A percentile compares a stretch with the other conserved stretches of the same genome.
Conservation (phyloP, 2,329 filamentous ascomycete species). For the Sclerotinia minor region DNA sequence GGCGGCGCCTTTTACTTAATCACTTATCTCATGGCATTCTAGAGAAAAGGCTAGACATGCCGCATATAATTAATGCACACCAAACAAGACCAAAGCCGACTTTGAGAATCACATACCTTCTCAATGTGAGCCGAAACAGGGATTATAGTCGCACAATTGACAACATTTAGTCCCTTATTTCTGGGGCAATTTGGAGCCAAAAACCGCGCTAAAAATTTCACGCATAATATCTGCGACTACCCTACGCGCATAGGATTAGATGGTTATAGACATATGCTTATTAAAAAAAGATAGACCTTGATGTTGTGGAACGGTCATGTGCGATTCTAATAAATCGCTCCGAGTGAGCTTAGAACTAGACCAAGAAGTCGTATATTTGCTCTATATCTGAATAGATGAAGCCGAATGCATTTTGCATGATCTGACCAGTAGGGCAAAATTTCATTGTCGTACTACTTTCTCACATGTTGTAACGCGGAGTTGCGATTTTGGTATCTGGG, state of each 20-base stretch:
- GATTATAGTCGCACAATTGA: neutral
- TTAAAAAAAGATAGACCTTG: neutral
- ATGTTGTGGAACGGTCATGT: neutral
- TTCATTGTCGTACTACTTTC: neutral
- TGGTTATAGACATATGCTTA: too few relatives aligned
- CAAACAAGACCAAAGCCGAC: too few relatives aligned
- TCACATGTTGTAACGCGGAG: neutral
- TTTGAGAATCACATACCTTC: too few relatives aligned
- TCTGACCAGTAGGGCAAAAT: neutral
- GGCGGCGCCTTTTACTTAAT: too few relatives aligned
- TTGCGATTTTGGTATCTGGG: neutral
- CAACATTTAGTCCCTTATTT: too few relatives aligned
- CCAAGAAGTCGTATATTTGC: rapidly evolving
- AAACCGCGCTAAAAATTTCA: neutral
- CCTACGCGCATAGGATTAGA: neutral
- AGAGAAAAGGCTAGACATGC: too few relatives aligned
- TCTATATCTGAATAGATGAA: neutral
- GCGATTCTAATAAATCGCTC: neutral
- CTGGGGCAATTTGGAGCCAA: too few relatives aligned
- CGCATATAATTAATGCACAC: too few relatives aligned
- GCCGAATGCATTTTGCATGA: neutral
- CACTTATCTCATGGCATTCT: too few relatives aligned
- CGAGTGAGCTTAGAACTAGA: neutral
- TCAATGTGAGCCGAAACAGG: too few relatives aligned
- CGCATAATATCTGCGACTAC: neutral